Conservation (phyloP, 495 filamentous ascomycete genomes). For the Podospora australis region DNA sequence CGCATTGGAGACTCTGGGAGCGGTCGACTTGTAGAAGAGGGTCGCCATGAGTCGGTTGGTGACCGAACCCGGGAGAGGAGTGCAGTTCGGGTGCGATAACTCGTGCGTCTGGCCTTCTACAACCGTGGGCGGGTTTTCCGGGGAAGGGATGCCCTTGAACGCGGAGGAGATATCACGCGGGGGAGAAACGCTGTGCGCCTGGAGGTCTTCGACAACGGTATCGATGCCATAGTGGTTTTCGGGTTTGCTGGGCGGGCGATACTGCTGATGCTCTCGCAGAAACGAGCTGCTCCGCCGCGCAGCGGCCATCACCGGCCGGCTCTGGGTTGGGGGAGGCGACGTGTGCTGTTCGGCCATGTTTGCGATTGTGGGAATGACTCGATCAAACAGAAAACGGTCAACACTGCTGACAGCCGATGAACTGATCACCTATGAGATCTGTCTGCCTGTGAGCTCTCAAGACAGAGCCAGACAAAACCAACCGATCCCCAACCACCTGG, state of each 20-base stretch:
- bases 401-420: no score
- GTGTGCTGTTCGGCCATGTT: conserved; percentile 33
- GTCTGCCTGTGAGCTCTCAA: no score
- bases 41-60: conserved; percentile 55
- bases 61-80: conserved; percentile 33
- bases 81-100: conserved; percentile 51
- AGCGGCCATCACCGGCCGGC: conserved; percentile 39
- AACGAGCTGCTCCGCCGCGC: conserved; percentile 61
- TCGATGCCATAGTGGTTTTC: conserved; percentile 50
- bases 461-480: no score
- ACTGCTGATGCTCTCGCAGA: conserved; percentile 67
- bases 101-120: conserved; percentile 52
- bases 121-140: conserved; percentile 45
- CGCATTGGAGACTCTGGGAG: conserved; percentile 24
- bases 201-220: conserved; percentile 46
- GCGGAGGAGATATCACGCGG: conserved; percentile 32
- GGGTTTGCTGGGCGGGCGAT: conserved; percentile 53
- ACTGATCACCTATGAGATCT: no score
- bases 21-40: conserved; percentile 57
- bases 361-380: neutral
- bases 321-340: conserved; percentile 22
- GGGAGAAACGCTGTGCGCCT: conserved; percentile 27
- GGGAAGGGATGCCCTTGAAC: conserved; percentile 50
- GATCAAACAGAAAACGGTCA: neutral
- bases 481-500: no score